Evolutionary conservation across 1,284 basidiomycete species (phyloP), one percentile per base, ranked within the genome.

Genomic region (Hortiboletus rubellus): DNA sequence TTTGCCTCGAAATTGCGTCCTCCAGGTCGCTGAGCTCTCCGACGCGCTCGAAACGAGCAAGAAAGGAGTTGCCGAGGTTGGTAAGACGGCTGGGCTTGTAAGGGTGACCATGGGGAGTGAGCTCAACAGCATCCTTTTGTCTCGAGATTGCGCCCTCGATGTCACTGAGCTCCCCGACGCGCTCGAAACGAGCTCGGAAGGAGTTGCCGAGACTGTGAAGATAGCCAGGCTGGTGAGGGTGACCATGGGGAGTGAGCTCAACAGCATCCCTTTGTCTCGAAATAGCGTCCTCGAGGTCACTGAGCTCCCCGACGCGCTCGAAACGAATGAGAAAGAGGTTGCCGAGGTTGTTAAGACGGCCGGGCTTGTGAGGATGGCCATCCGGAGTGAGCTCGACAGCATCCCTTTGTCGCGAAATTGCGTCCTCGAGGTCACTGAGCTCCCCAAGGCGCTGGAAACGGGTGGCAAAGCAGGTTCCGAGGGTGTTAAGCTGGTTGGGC

Each of bases 371-470:
- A 17, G 24, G 43, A 27, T 44, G 43, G 30, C 10, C 43, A n/a
- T 7, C 10, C 3, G 17, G 43, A 4, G 27, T 30, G 17, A 31
- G 27, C 10, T 31, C 17, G n/a, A 45, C 27, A 9, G 17, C 15
- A 11, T 45, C 43, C 1, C 9, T 30, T 5, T 3, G 27, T 1
- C 0, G n/a, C 7, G 34, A 40, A 18, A 57, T 45, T n/a, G 43
- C 27, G 7, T 30, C 10, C 15, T 45, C 27, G 3, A 45, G 27
- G 24, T 45, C 43, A 34, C 3, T 24, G 15, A 40, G 2, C 37
- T 57, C 46, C 14, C 55, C 56, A 3, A 58, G 33, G 7, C 10
- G 31, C 30, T 50, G 14, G 37, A 57, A 57, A 10, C 46, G 43
- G 18, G 22, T 7, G 3, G 0, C 1, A 3, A n/a, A 5, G 3